These are phyloP conservation scores for Amauroascus verrucosus DNA, from an alignment of 2,329 filamentous ascomycete genomes.

Conservation along the genomic window DNA sequence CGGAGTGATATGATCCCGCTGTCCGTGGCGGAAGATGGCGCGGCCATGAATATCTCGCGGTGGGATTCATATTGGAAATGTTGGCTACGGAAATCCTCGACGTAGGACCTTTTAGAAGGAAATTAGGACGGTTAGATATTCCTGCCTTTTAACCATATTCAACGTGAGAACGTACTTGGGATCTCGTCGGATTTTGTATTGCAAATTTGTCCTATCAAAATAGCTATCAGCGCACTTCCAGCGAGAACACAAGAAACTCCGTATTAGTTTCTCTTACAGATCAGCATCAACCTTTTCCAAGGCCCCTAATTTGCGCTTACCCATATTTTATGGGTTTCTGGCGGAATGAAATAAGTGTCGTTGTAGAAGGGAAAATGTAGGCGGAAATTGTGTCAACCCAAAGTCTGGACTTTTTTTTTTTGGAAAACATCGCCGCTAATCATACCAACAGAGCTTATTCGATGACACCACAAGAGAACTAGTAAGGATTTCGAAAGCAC, in stretches of 20 bases:
- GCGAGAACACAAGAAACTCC: slow-evolving; percentile 7
- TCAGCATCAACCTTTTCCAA: slow-evolving; percentile 94
- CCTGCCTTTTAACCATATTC: neutral
- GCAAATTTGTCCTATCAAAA: slow-evolving; percentile 59
- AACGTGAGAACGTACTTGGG: slow-evolving; percentile 50
- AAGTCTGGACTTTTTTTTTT: neutral
- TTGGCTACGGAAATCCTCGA: slow-evolving; percentile 77
- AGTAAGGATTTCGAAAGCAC: neutral
- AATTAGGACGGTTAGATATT: neutral
- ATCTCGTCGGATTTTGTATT: slow-evolving; percentile 84
- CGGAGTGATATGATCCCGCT: slow-evolving; percentile 74
- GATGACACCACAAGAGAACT: neutral
- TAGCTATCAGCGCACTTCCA: neutral
- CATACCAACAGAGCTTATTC: neutral
- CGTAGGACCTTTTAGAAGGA: slow-evolving; percentile 57
- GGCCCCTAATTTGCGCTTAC: slow-evolving; percentile 79
- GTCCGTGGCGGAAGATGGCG: slow-evolving; percentile 66
- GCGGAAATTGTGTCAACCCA: neutral
- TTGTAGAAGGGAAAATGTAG: neutral
- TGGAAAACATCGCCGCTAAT: neutral
- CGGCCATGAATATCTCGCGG: slow-evolving; percentile 79
- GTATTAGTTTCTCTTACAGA: slow-evolving; percentile 45
- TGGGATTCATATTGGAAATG: slow-evolving; percentile 88
- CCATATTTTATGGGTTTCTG: slow-evolving; percentile 43
- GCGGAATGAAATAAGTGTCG: neutral